Evolutionary conservation across 768 basidiomycete genomes (phyloP).

Genomic region (Boletus fagicola): DNA sequence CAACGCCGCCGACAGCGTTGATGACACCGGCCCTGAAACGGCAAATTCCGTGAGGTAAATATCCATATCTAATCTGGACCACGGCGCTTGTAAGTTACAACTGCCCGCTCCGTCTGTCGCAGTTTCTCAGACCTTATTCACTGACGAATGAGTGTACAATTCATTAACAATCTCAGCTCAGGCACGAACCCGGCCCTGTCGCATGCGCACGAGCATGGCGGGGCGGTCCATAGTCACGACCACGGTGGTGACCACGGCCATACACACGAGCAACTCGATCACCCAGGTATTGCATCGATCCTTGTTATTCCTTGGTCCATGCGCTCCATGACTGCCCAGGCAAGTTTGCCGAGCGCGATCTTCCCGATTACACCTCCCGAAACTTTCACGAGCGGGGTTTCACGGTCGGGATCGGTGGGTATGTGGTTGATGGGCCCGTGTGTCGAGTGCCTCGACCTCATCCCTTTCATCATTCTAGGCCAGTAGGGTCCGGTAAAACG

Average conservation of each 20-base stretch:
- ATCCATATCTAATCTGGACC: constrained; percentile 3
- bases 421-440: constrained; percentile 27
- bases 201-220: constrained; percentile 54
- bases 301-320: neutral
- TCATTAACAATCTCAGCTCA: constrained; percentile 66
- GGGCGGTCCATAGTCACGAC: constrained; percentile 44
- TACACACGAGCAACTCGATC: constrained; percentile 89
- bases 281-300: constrained; percentile 59
- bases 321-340: constrained; percentile 45
- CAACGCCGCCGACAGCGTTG: neutral
- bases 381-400: constrained; percentile 94
- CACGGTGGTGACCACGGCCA: constrained; percentile 85
- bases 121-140: neutral
- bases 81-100: too few species aligned
- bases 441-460: neutral
- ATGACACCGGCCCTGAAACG: neutral
- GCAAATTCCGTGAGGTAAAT: constrained; percentile 8
- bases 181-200: constrained; percentile 33
- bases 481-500: constrained; percentile 98
- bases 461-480: constrained; percentile 45
- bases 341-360: constrained; percentile 87
- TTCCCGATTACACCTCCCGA: constrained; percentile 81
- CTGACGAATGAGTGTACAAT: constrained; percentile 60
- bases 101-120: neutral
- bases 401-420: constrained; percentile 99